Conservation (phyloP, 768 basidiomycete genomes). For the Lactifluus echinatus region DNA sequence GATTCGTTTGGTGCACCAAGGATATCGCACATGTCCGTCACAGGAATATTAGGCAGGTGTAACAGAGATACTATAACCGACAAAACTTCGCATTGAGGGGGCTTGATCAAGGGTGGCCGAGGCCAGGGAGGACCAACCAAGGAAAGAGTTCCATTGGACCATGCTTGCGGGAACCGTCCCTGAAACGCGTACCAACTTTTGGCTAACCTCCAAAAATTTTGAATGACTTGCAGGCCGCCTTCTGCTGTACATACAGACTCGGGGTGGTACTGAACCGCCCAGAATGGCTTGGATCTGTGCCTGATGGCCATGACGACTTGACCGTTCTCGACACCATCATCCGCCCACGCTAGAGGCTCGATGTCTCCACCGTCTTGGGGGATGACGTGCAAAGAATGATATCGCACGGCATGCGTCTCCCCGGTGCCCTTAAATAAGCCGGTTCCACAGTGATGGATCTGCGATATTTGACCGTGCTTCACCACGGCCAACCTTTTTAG, state of each 20-base stretch:
- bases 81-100: slow-evolving; percentile 11
- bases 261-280: slow-evolving; percentile 87
- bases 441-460: slow-evolving; percentile 45
- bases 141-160: slow-evolving; percentile 32
- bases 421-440: slow-evolving; percentile 56
- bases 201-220: slow-evolving; percentile 69
- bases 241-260: slow-evolving; percentile 69
- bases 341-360: slow-evolving; percentile 63
- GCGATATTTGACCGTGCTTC: slow-evolving; percentile 74
- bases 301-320: slow-evolving; percentile 65
- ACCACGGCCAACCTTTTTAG: slow-evolving; percentile 54
- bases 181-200: slow-evolving; percentile 41
- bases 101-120: slow-evolving; percentile 27
- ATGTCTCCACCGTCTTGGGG: slow-evolving; percentile 39
- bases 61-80: slow-evolving; percentile 26
- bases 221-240: slow-evolving; percentile 58
- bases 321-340: slow-evolving; percentile 60
- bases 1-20: slow-evolving; percentile 51
- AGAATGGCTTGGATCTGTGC: slow-evolving; percentile 61
- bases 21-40: slow-evolving; percentile 48
- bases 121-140: slow-evolving; percentile 55
- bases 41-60: slow-evolving; percentile 34
- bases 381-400: slow-evolving; percentile 70
- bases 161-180: slow-evolving; percentile 33
- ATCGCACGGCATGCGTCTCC: slow-evolving; percentile 55